Base-by-base conservation (phyloP, 768 basidiomycete genomes). In the Trametes cingulata region DNA sequence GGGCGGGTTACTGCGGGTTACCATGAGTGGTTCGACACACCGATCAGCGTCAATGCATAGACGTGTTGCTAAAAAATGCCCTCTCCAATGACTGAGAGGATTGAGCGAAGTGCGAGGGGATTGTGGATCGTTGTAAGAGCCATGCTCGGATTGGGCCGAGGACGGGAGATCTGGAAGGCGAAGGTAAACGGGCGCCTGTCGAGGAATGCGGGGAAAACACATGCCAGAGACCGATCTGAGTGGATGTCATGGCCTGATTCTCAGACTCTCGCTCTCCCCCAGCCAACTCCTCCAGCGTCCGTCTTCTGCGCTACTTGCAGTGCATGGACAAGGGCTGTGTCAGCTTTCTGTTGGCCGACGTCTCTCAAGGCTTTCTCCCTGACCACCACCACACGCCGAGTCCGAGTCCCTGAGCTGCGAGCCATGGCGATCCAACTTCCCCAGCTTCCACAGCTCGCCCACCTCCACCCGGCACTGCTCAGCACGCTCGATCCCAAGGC, bases 371-470 rank as follows among this genome's bases (percentile, higher is more conserved):
- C 48, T 36, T 37, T 36, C 35, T 36, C 20, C 33, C 19, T 51
- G 12, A 22, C 22, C 37, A 39, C 50, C 50, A 51, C 35, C 19
- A 51, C 37, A 17, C 37, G 33, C 6, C 50, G 22, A 14, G 13
- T 35, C 12, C 45, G 6, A 20, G 9, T 24, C 37, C 36, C 35
- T 7, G n/a, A 4, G 14, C 25, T 9, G 39, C 15, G 17, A 8
- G n/a, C 45, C 9, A 61, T 61, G 60, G 42, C 48, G n/a, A 49
- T 61, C 54, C 60, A 50, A 7, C 41, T 62, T 13, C 56, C 56
- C 35, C 52, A 57, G 22, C 19, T 33, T 10, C 29, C 29, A 33
- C 29, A 33, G 6, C 29, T 33, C 29, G 29, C 29, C 4, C 29
- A 33, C 29, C 10, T 56, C 55, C 15, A 25, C 51, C 27, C 56